phyloP scores from a whole-genome alignment of 192 early-diverging fungal genomes.

The Backusella circina region DNA sequence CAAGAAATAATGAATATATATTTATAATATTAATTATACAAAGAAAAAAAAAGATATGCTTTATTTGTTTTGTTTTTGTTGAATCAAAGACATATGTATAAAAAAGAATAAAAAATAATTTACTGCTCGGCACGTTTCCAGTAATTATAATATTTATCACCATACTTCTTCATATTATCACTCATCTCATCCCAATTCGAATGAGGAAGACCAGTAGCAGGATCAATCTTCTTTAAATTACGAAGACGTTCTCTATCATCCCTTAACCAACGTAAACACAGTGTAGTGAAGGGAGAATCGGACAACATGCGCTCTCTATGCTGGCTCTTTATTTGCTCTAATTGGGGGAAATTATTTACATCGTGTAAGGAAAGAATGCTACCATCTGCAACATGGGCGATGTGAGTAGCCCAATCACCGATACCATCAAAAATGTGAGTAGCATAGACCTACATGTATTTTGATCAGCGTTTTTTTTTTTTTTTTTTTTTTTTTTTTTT shows the following conservation, averaged over 20 bases:
- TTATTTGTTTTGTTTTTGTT: neutral
- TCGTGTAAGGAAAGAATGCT: constrained; percentile 40
- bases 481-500: too few relatives aligned
- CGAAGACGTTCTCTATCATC: constrained; percentile 44
- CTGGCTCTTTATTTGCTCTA: constrained; percentile 35
- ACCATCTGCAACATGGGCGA: constrained; percentile 65
- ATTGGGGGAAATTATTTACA: constrained; percentile 51
- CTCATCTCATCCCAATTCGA: constrained; percentile 47
- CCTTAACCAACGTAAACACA: constrained; percentile 54
- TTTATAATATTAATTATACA: neutral
- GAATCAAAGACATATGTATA: neutral
- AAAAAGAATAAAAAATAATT: neutral
- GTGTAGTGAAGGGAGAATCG: constrained; percentile 30
- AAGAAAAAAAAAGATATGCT: neutral
- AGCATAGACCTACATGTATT: constrained; percentile 59
- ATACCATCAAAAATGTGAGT: constrained; percentile 83
- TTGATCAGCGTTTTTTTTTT: too few relatives aligned
- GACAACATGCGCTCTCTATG: constrained; percentile 4
- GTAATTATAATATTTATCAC: constrained; percentile 49
- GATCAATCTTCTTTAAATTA: constrained; percentile 23
- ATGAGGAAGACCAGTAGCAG: constrained; percentile 26
- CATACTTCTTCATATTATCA: constrained; percentile 41
- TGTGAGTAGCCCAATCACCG: constrained; percentile 69
- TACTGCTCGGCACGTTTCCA: constrained; percentile 22
- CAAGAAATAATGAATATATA: constrained; percentile 15